These are phyloP conservation scores for Cladosporium velox DNA, from an alignment of 2,329 filamentous ascomycete genomes.

Conservation along the genomic window DNA sequence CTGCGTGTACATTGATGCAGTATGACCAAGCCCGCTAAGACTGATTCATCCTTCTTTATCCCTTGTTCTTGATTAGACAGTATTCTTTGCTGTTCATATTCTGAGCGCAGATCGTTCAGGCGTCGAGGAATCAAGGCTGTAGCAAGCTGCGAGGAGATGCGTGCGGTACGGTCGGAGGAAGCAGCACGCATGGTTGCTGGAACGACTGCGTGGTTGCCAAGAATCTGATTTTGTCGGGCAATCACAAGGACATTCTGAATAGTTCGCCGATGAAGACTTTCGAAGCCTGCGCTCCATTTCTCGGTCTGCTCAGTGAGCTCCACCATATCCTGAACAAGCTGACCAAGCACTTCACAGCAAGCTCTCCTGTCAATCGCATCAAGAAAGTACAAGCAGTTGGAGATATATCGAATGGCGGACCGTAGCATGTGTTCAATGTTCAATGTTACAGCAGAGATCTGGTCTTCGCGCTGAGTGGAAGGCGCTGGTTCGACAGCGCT, in stretches of 20 bases:
- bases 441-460: conserved; percentile 15
- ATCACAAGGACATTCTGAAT: conserved; percentile 34
- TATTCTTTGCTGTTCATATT: conserved; percentile 49
- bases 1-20: conserved; percentile 45
- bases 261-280: conserved; percentile 14
- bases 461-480: neutral
- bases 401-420: conserved; percentile 53
- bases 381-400: conserved; percentile 52
- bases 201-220: neutral
- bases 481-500: conserved; percentile 15
- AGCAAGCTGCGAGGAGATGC: conserved; percentile 42
- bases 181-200: conserved; percentile 1
- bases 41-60: conserved; percentile 46
- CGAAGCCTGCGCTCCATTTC: neutral
- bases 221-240: conserved; percentile 20
- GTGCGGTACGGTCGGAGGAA: conserved; percentile 34
- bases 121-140: conserved; percentile 31
- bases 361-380: conserved; percentile 56
- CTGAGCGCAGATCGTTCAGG: conserved; percentile 41
- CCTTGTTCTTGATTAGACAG: conserved; percentile 49
- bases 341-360: conserved; percentile 47
- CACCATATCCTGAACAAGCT: conserved; percentile 42
- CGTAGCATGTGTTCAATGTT: conserved; percentile 41
- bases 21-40: conserved; percentile 52
- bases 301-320: conserved; percentile 25